Percentiles rank a stretch among this genome's conserved stretches.
Conservation (phyloP, 805 yeast genomes). For the Saccharomycopsis malanga region DNA sequence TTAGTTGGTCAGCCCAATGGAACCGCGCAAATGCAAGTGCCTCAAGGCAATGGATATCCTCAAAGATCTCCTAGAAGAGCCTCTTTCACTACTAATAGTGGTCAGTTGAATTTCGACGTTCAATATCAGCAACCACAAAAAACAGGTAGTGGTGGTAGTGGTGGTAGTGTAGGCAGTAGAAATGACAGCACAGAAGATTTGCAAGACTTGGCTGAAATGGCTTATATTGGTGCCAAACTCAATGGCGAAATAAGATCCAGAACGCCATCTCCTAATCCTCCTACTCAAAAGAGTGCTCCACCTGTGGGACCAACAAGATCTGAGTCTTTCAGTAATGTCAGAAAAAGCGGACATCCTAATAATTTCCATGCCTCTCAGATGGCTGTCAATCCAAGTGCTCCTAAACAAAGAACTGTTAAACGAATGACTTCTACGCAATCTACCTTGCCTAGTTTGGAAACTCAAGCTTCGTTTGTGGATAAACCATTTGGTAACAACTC, state of each 20-base stretch:
- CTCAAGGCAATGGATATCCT: background rate
- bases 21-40: slow-evolving; percentile 20
- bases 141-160: slow-evolving; percentile 11
- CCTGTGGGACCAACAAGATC: background rate
- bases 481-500: slow-evolving; percentile 20
- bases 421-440: slow-evolving; percentile 28
- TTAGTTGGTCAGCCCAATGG: slow-evolving; percentile 14
- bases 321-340: background rate
- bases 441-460: slow-evolving; percentile 25
- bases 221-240: slow-evolving; percentile 3
- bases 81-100: slow-evolving; percentile 13
- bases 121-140: slow-evolving; percentile 8
- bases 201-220: slow-evolving; percentile 11
- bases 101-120: slow-evolving; percentile 22
- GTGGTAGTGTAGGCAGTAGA: slow-evolving; percentile 13
- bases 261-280: slow-evolving; percentile 21
- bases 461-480: slow-evolving; percentile 23
- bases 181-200: slow-evolving; percentile 18
- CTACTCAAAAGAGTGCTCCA: background rate
- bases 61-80: background rate
- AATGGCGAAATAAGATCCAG: slow-evolving; percentile 19
- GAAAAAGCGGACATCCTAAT: background rate
- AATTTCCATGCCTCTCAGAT: background rate
- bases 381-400: background rate
- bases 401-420: slow-evolving; percentile 15